Evolutionary conservation across 768 basidiomycete species (phyloP).

Genomic region (Kockovaella imperatae): DNA sequence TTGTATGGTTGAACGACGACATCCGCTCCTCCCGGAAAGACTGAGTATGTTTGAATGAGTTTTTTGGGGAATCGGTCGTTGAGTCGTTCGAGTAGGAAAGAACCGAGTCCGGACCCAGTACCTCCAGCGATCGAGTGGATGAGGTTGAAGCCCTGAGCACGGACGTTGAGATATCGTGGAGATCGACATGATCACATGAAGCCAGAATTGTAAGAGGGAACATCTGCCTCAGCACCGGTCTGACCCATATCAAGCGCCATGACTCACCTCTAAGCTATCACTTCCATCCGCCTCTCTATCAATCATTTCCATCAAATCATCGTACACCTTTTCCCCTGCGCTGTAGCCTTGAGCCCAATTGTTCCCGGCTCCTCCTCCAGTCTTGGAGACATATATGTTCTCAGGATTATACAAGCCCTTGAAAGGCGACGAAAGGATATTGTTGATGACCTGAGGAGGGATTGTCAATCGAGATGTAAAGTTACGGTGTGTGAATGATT

Average conservation of each 20-base stretch:
- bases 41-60: constrained; percentile 96
- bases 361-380: constrained; percentile 98
- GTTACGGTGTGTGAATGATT: background rate
- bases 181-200: background rate
- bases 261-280: constrained; percentile 80
- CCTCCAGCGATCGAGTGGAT: constrained; percentile 99
- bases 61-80: constrained; percentile 99
- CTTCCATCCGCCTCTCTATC: constrained; percentile 97
- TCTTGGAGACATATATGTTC: constrained; percentile 91
- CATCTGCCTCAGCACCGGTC: background rate
- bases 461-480: background rate
- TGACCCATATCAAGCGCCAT: background rate
- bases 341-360: constrained; percentile 97
- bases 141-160: constrained; percentile 84
- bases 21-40: constrained; percentile 86
- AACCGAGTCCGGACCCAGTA: constrained; percentile 94
- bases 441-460: constrained; percentile 88
- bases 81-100: constrained; percentile 90
- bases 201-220: background rate
- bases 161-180: background rate
- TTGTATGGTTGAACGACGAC: constrained; percentile 99
- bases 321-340: constrained; percentile 81
- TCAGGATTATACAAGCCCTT: constrained; percentile 91
- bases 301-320: constrained; percentile 98
- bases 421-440: constrained; percentile 79